Conservation (phyloP, 2,329 filamentous ascomycete species). For the Teratosphaeria zuluensis region DNA sequence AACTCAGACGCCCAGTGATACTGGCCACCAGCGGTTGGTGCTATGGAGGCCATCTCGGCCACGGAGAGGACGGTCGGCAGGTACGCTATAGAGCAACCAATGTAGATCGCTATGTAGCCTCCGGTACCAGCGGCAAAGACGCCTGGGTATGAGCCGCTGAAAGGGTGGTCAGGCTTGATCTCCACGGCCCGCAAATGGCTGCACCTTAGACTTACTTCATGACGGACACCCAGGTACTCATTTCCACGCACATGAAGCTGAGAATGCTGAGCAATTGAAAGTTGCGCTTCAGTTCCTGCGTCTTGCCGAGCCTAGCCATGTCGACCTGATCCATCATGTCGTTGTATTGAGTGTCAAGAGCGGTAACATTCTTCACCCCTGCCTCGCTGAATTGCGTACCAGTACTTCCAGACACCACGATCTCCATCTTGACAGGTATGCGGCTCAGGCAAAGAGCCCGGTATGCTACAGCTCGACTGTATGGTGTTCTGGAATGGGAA, state of each 20-base stretch:
- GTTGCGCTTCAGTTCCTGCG: slow-evolving; percentile 16
- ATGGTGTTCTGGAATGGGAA: too few species aligned
- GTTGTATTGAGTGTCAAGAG: too few species aligned
- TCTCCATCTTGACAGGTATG: too few species aligned
- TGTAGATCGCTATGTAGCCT: slow-evolving; percentile 24
- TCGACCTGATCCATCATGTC: slow-evolving; percentile 2
- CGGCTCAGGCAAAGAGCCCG: too few species aligned
- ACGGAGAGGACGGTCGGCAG: slow-evolving; percentile 13
- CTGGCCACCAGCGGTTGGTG: slow-evolving; percentile 15
- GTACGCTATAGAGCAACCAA: slow-evolving; percentile 11
- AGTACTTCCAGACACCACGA: too few species aligned
- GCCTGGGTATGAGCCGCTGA: not conserved
- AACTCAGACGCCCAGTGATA: slow-evolving; percentile 28
- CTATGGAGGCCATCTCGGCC: slow-evolving; percentile 26
- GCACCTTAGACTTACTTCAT: slow-evolving; percentile 1
- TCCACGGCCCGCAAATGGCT: not conserved
- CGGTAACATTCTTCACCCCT: not conserved
- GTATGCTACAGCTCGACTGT: too few species aligned
- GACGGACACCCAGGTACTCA: slow-evolving; percentile 19
- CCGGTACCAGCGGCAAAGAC: slow-evolving; percentile 18
- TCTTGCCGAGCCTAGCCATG: slow-evolving; percentile 7
- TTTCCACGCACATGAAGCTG: slow-evolving; percentile 16
- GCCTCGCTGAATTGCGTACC: not conserved
- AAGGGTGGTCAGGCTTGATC: not conserved
- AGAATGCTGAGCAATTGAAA: slow-evolving; percentile 18